phyloP scores from a whole-genome alignment of 1,284 basidiomycete species.

The Leccinum pallidistipes region DNA sequence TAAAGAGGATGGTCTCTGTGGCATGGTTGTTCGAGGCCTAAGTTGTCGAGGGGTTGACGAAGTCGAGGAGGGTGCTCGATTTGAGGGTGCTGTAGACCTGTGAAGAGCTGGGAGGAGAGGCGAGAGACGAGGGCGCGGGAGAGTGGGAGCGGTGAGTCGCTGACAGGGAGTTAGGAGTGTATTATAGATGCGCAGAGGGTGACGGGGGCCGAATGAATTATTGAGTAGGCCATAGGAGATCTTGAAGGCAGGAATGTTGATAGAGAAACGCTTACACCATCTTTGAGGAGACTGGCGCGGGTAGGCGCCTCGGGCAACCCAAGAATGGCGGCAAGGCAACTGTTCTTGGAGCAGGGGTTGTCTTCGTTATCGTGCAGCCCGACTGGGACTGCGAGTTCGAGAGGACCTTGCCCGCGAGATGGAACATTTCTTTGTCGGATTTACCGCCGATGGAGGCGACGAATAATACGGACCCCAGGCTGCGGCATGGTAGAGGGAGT shows the following conservation, averaged over 20 bases:
- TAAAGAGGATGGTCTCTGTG: no score
- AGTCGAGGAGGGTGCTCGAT: no score
- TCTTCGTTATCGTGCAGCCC: constrained; percentile 69
- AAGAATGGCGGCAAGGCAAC: constrained; percentile 83
- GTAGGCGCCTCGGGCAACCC: constrained; percentile 88
- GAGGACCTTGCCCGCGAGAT: constrained; percentile 90
- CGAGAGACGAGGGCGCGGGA: no score
- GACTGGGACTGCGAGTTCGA: constrained; percentile 92
- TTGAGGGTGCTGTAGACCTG: no score
- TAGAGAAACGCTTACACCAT: constrained; percentile 60
- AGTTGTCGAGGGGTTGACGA: no score
- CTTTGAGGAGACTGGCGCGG: constrained; percentile 80
- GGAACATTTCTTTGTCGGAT: constrained; percentile 76
- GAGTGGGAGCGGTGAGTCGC: constrained; percentile 75
- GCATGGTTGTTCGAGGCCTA: no score
- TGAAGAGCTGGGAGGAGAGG: no score
- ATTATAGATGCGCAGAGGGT: constrained; percentile 69
- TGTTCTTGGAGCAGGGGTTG: constrained; percentile 74
- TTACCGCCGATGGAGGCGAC: constrained; percentile 65
- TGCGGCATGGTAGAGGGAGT: constrained; percentile 95
- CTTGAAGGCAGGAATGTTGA: constrained; percentile 36
- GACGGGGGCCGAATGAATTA: constrained; percentile 58
- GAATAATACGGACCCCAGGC: constrained; percentile 91
- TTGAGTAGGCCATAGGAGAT: constrained; percentile 9
- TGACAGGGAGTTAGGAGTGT: constrained; percentile 23